Percentiles rank a stretch among this genome's conserved stretches.
phyloP scores from a whole-genome alignment of 148 eudicot species.

The Silene latifolia region DNA sequence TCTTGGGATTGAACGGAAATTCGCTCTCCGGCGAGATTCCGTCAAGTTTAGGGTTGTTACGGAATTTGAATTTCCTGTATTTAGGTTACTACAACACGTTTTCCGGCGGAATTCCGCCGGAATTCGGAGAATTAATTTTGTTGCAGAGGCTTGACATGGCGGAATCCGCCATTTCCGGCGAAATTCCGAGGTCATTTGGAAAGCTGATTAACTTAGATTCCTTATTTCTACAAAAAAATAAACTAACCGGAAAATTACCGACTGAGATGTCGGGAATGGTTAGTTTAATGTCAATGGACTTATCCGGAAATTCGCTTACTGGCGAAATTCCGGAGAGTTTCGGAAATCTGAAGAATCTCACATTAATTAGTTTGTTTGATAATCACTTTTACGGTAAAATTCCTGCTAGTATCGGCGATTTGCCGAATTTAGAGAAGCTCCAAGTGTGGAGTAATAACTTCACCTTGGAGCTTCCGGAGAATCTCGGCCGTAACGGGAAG shows the following conservation, averaged over 20 bases:
- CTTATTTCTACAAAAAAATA: constrained; percentile 52
- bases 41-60: constrained; percentile 30
- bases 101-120: constrained; percentile 68
- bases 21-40: constrained; percentile 54
- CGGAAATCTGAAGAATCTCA: constrained; percentile 34
- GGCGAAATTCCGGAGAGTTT: constrained; percentile 55
- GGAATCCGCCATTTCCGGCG: constrained; percentile 46
- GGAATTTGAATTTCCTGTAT: constrained; percentile 22
- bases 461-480: constrained; percentile 38
- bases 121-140: constrained; percentile 38
- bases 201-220: constrained; percentile 44
- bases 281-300: constrained; percentile 42
- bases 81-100: constrained; percentile 46
- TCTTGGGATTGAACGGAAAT: constrained; percentile 52
- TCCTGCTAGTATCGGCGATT: constrained; percentile 42
- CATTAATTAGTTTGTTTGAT: constrained; percentile 39
- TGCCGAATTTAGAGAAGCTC: constrained; percentile 43
- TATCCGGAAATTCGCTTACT: constrained; percentile 40
- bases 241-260: constrained; percentile 49
- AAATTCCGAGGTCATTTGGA: constrained; percentile 45
- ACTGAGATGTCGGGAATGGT: constrained; percentile 34
- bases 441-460: constrained; percentile 47
- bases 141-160: constrained; percentile 44
- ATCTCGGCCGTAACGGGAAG: constrained; percentile 39
- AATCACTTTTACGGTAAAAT: constrained; percentile 48